A percentile compares a stretch with the other conserved stretches of the same genome.
Conservation (phyloP, 306 rosid genomes). For the Citrullus colocynthis region DNA sequence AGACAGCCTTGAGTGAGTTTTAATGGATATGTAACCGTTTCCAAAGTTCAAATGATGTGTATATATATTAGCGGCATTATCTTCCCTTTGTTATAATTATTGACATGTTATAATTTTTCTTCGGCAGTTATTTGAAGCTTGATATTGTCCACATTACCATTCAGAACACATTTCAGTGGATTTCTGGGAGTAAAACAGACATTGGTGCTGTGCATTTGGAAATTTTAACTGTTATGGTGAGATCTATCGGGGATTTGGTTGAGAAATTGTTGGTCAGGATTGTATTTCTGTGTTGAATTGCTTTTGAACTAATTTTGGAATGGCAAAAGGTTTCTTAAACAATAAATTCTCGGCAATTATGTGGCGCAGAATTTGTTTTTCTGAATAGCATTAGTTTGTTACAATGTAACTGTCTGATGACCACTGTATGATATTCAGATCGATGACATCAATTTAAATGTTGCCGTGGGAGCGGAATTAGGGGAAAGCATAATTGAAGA, state of each 20-base stretch:
- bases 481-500: conserved; percentile 91
- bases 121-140: conserved; percentile 83
- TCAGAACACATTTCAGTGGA: conserved; percentile 73
- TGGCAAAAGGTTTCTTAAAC: not conserved
- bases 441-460: conserved; percentile 85
- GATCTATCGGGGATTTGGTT: conserved; percentile 3
- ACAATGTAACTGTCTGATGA: not conserved
- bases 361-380: not conserved
- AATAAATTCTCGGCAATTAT: not conserved
- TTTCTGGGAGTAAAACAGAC: conserved; percentile 71
- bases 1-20: conserved; percentile 80
- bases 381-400: not conserved
- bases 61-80: not conserved
- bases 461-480: conserved; percentile 60
- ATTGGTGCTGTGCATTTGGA: conserved; percentile 83
- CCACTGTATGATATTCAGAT: conserved; percentile 38
- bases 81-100: not conserved
- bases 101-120: conserved; percentile 21
- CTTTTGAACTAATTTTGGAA: conserved; percentile 1
- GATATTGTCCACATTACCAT: conserved; percentile 90
- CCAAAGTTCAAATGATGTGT: not conserved
- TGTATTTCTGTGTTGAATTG: not conserved
- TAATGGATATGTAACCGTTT: not conserved
- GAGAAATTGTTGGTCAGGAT: not conserved
- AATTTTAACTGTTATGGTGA: conserved; percentile 62